Percentiles rank a stretch among this genome's conserved stretches.
Conservation (phyloP, 169 alveolate genomes). For the Theileria orientalis region DNA sequence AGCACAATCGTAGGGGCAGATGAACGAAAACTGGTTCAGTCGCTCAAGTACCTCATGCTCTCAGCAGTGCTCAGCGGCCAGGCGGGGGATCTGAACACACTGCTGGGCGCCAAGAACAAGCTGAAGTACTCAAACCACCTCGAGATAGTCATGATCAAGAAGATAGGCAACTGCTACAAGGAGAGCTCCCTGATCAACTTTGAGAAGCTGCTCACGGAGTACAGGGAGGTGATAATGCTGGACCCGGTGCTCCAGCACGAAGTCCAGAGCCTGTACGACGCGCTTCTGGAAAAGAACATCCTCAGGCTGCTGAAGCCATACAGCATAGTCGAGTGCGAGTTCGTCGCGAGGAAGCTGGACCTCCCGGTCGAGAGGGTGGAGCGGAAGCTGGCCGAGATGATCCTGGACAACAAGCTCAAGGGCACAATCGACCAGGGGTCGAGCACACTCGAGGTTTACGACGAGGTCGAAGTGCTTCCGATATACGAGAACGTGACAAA, state of each 20-base stretch:
- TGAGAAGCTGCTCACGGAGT: conserved; percentile 81
- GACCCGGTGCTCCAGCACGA: conserved; percentile 86
- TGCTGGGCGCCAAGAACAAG: conserved; percentile 79
- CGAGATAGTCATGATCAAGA: conserved; percentile 86
- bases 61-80: conserved; percentile 88
- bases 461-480: conserved; percentile 68
- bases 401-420: conserved; percentile 89
- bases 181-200: conserved; percentile 85
- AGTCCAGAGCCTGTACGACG: conserved; percentile 82
- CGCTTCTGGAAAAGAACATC: conserved; percentile 86
- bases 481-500: conserved; percentile 72
- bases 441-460: conserved; percentile 88
- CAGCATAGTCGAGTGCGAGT: conserved; percentile 86
- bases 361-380: conserved; percentile 81
- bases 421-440: conserved; percentile 91
- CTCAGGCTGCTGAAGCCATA: conserved; percentile 87
- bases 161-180: conserved; percentile 84
- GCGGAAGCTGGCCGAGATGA: conserved; percentile 90
- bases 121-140: conserved; percentile 80
- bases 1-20: conserved; percentile 63
- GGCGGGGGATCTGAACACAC: conserved; percentile 73
- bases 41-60: conserved; percentile 87
- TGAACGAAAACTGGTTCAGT: conserved; percentile 79
- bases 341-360: conserved; percentile 81
- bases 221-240: conserved; percentile 74